phyloP scores from a whole-genome alignment of 192 early-diverging fungal species.

The Geranomyces michiganensis region DNA sequence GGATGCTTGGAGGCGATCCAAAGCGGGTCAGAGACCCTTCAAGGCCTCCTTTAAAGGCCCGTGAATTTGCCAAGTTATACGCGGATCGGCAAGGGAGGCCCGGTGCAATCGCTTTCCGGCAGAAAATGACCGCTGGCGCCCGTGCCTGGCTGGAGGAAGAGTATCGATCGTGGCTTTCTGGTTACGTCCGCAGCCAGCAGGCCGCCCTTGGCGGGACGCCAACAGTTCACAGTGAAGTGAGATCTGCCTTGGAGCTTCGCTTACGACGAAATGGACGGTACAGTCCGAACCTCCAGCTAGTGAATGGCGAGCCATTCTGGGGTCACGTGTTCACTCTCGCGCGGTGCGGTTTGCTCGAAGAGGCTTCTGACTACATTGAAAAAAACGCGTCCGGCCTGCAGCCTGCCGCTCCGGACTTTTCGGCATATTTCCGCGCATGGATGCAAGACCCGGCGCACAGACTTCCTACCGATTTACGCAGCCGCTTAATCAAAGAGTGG shows the following conservation, averaged over 20 bases:
- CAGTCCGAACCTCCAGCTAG: conserved; percentile 36
- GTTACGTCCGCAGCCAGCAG: conserved; percentile 34
- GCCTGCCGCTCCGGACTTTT: conserved; percentile 55
- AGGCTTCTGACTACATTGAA: conserved; percentile 69
- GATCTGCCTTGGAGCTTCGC: conserved; percentile 72
- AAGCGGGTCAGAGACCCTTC: not conserved
- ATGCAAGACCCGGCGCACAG: conserved; percentile 46
- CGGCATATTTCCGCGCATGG: conserved; percentile 71
- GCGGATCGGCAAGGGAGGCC: not conserved
- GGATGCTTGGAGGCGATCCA: conserved; percentile 31
- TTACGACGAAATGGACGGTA: conserved; percentile 62
- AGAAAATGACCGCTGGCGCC: conserved; percentile 31
- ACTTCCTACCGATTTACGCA: conserved; percentile 52
- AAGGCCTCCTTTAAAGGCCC: not conserved
- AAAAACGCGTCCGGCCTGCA: conserved; percentile 45
- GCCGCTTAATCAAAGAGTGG: conserved; percentile 64
- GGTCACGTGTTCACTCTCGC: conserved; percentile 83
- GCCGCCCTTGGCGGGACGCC: conserved; percentile 80
- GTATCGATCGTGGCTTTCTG: conserved; percentile 23
- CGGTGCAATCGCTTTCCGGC: conserved; percentile 23
- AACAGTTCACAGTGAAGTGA: conserved; percentile 68
- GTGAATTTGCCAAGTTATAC: conserved; percentile 34
- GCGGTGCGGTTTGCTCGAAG: conserved; percentile 70
- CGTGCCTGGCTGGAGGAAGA: conserved; percentile 43
- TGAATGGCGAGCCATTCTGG: conserved; percentile 72